Conservation (phyloP, 306 rosid species). For the Prunus fruticosa region DNA sequence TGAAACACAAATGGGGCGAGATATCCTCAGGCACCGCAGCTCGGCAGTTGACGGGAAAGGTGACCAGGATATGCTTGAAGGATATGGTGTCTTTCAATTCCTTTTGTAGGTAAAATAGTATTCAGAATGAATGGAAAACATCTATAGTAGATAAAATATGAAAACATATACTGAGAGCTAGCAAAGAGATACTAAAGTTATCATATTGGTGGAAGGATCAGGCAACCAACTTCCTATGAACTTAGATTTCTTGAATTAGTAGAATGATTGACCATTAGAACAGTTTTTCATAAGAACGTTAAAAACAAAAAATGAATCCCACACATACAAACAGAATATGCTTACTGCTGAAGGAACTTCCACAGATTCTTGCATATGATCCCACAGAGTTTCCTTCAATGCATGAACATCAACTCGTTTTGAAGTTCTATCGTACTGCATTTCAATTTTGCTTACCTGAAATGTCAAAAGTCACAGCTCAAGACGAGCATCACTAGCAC, state of each 20-base stretch:
- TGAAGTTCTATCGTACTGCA: constrained; percentile 24
- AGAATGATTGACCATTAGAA: not conserved
- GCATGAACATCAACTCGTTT: constrained; percentile 28
- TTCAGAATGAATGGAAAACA: not conserved
- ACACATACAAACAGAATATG: not conserved
- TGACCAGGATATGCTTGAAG: constrained; percentile 17
- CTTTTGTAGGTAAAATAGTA: not conserved
- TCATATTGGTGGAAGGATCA: not conserved
- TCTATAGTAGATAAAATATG: not conserved
- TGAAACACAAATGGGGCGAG: constrained; percentile 37
- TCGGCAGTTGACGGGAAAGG: constrained; percentile 20
- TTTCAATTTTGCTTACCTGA: constrained; percentile 24
- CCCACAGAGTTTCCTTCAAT: constrained; percentile 25
- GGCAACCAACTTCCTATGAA: not conserved
- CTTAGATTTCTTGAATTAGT: not conserved
- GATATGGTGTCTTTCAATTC: constrained; percentile 9
- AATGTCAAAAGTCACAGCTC: not conserved
- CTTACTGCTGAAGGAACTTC: constrained; percentile 5
- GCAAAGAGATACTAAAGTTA: not conserved
- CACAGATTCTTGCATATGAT: constrained; percentile 17
- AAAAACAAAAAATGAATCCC: not conserved
- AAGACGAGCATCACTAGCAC: not conserved
- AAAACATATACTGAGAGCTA: not conserved
- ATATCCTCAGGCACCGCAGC: constrained; percentile 19
- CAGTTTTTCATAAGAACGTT: not conserved